Percentiles rank a stretch among this genome's conserved stretches.
Conservation (phyloP, 2,329 filamentous ascomycete species). For the Corniculantispora saksenae region DNA sequence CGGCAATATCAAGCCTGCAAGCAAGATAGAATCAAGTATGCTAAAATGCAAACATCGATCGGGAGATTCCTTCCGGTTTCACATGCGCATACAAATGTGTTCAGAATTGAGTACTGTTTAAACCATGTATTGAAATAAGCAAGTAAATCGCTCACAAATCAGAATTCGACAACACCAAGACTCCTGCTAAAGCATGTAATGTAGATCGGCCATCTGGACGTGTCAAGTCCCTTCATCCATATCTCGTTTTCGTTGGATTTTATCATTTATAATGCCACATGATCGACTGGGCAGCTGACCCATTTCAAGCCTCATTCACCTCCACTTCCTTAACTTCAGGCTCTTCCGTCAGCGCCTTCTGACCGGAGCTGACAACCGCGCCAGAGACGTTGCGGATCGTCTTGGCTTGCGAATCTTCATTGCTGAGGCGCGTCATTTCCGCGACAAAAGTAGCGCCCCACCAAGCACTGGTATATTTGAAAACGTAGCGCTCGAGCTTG, state of each 20-base stretch:
- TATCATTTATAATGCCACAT: neutral
- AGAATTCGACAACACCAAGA: constrained; percentile 11
- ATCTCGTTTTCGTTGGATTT: neutral
- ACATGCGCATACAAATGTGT: too few relatives aligned
- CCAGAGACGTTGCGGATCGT: constrained; percentile 44
- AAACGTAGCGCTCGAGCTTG: constrained; percentile 92
- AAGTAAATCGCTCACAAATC: constrained; percentile 12
- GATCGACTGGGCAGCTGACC: neutral
- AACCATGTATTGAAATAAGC: constrained; percentile 4
- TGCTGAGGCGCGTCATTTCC: constrained; percentile 65
- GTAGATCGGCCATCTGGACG: neutral
- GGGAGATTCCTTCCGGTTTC: too few relatives aligned
- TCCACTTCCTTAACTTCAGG: neutral
- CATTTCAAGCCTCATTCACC: neutral
- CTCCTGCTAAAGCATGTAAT: constrained; percentile 8
- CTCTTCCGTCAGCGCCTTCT: constrained; percentile 9
- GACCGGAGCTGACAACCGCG: constrained; percentile 33
- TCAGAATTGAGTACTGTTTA: neutral
- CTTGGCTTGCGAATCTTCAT: constrained; percentile 40
- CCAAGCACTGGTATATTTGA: constrained; percentile 96
- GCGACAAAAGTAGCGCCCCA: constrained; percentile 93
- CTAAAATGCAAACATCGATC: too few relatives aligned
- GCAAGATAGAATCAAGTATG: too few relatives aligned
- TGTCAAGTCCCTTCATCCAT: neutral
- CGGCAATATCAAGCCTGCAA: too few relatives aligned